phyloP scores from a whole-genome alignment of 768 basidiomycete species.

The Lactarius sp. region DNA sequence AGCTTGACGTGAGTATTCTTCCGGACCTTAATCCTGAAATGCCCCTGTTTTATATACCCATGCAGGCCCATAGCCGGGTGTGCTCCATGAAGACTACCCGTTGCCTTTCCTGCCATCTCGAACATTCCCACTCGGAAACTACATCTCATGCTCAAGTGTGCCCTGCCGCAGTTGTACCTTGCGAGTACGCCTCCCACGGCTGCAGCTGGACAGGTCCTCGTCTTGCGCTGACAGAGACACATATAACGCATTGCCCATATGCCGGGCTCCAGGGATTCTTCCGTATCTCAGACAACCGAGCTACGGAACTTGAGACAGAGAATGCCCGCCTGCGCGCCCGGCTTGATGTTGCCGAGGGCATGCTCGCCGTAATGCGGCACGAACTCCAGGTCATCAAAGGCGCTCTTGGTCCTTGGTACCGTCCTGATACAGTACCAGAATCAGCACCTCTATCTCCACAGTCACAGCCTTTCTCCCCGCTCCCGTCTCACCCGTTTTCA shows the following conservation, averaged over 20 bases:
- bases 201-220: conserved; percentile 52
- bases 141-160: conserved; percentile 39
- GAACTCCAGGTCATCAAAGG: conserved; percentile 53
- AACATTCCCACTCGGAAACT: conserved; percentile 35
- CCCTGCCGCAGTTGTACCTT: conserved; percentile 37
- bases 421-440: conserved; percentile 30
- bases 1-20: conserved; percentile 34
- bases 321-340: conserved; percentile 58
- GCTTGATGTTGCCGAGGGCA: conserved; percentile 54
- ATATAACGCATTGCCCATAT: conserved; percentile 48
- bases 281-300: conserved; percentile 33
- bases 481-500: not conserved
- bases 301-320: conserved; percentile 49
- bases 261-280: conserved; percentile 61
- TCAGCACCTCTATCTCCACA: not conserved
- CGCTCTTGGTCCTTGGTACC: conserved; percentile 66
- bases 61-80: conserved; percentile 33
- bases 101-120: conserved; percentile 41
- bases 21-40: conserved; percentile 7
- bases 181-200: conserved; percentile 46
- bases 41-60: not conserved
- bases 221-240: conserved; percentile 33
- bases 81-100: conserved; percentile 36
- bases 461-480: not conserved
- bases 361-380: conserved; percentile 44